Conservation (phyloP, 2,329 filamentous ascomycete species). For the Lecanosticta acicola region DNA sequence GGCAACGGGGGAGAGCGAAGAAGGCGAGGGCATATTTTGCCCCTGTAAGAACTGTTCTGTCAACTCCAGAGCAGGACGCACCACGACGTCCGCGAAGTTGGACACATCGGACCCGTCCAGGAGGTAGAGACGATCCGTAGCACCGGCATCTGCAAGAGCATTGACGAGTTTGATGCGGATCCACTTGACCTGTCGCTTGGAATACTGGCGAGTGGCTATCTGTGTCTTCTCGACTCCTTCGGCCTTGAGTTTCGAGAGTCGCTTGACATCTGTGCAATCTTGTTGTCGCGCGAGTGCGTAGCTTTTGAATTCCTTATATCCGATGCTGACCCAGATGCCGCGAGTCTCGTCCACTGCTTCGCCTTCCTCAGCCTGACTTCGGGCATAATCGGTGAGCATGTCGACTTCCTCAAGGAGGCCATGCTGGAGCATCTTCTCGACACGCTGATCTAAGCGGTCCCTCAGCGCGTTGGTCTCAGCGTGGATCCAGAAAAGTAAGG, state of each 20-base stretch:
- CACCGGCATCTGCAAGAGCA: conserved; percentile 51
- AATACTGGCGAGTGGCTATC: conserved; percentile 79
- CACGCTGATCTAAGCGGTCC: conserved; percentile 65
- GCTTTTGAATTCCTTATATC: conserved; percentile 81
- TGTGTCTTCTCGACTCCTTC: conserved; percentile 70
- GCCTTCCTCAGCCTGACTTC: conserved; percentile 40
- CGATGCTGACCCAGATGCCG: conserved; percentile 95
- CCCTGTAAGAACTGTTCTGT: conserved; percentile 58
- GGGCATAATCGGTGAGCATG: conserved; percentile 47
- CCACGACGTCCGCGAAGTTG: conserved; percentile 59
- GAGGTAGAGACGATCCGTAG: conserved; percentile 57
- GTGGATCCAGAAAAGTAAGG: conserved; percentile 83
- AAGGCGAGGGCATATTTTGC: conserved; percentile 49
- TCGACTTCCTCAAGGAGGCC: conserved; percentile 61
- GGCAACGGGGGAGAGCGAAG: conserved; percentile 52
- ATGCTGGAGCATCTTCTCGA: conserved; percentile 73
- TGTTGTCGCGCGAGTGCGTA: conserved; percentile 50
- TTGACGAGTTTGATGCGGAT: conserved; percentile 76
- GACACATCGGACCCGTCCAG: conserved; percentile 70
- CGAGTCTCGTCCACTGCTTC: conserved; percentile 62
- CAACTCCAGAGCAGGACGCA: conserved; percentile 58
- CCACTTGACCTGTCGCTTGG: conserved; percentile 78
- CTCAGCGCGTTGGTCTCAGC: conserved; percentile 63
- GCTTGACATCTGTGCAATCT: conserved; percentile 28
- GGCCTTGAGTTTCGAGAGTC: conserved; percentile 52